These are phyloP conservation scores for Clausena lansium DNA, from an alignment of 345 rosid species.

Conservation along the genomic window DNA sequence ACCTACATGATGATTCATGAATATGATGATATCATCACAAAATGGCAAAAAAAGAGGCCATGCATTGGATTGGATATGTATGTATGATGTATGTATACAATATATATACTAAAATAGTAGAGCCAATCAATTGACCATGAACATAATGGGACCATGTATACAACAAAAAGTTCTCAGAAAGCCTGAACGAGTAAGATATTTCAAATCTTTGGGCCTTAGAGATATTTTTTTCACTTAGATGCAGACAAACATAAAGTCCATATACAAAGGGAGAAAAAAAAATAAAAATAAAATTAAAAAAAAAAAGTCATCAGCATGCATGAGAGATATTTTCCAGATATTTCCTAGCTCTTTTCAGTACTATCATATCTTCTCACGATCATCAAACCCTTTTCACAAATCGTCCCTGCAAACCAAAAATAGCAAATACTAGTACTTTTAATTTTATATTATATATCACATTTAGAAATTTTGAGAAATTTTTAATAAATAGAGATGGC, in stretches of 20 bases:
- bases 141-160: background rate
- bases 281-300: too few species aligned
- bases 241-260: background rate
- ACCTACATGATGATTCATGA: background rate
- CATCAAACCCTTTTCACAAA: conserved; percentile 45
- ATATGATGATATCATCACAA: background rate
- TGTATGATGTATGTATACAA: too few species aligned
- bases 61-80: background rate
- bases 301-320: background rate
- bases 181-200: background rate
- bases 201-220: background rate
- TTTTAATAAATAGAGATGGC: too few species aligned
- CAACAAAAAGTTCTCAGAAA: conserved; percentile 1
- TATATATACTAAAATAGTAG: background rate
- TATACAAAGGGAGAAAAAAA: background rate
- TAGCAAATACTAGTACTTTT: background rate
- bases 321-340: conserved; percentile 30
- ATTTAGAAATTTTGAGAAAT: too few species aligned
- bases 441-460: too few species aligned
- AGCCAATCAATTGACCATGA: background rate
- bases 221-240: background rate
- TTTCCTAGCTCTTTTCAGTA: background rate
- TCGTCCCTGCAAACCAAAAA: conserved; percentile 46
- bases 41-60: background rate
- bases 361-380: background rate